A percentile compares a stretch with the other conserved stretches of the same genome.
These are phyloP conservation scores for Solanum hybrid DNA, from an alignment of 305 asterid species.

Conservation along the genomic window DNA sequence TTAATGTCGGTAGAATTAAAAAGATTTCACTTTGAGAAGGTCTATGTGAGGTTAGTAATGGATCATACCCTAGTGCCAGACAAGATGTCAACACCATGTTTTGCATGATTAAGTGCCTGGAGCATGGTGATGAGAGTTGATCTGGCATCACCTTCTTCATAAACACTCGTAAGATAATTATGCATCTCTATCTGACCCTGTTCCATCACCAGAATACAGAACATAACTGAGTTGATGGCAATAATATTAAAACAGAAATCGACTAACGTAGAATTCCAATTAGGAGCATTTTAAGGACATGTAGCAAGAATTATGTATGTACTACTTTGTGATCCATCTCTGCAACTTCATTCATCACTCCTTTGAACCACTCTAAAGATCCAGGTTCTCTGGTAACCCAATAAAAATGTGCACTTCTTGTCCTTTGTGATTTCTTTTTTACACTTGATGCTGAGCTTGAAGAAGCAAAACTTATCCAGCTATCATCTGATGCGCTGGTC, in stretches of 20 bases:
- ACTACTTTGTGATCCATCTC: slow-evolving; percentile 82
- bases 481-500: slow-evolving; percentile 57
- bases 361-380: slow-evolving; percentile 94
- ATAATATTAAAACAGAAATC: background rate
- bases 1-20: background rate
- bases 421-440: slow-evolving; percentile 42
- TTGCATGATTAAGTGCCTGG: slow-evolving; percentile 91
- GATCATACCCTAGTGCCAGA: slow-evolving; percentile 79
- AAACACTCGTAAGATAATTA: slow-evolving; percentile 78
- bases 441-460: slow-evolving; percentile 37
- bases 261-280: background rate
- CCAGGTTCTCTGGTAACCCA: slow-evolving; percentile 95
- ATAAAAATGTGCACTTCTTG: slow-evolving; percentile 62
- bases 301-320: background rate
- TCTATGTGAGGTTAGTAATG: background rate
- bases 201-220: slow-evolving; percentile 6
- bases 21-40: background rate
- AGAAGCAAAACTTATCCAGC: slow-evolving; percentile 57
- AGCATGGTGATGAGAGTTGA: slow-evolving; percentile 93
- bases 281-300: background rate
- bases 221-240: background rate
- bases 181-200: slow-evolving; percentile 97
- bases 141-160: slow-evolving; percentile 94
- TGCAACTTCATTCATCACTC: slow-evolving; percentile 85
- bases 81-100: slow-evolving; percentile 86